These are phyloP conservation scores for Aphanocladium album DNA, from an alignment of 2,329 filamentous ascomycete genomes.

Conservation along the genomic window DNA sequence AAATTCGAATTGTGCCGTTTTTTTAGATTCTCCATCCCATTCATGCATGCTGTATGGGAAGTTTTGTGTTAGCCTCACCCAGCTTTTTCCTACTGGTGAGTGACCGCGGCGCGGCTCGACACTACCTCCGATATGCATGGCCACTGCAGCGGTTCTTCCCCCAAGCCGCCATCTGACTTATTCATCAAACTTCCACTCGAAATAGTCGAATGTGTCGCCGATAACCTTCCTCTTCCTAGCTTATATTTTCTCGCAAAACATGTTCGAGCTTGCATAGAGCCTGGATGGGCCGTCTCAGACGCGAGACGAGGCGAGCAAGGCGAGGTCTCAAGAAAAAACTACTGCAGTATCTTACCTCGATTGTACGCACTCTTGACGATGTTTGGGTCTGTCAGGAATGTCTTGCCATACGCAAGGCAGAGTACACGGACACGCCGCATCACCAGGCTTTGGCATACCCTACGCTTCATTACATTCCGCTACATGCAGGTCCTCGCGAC, in stretches of 20 bases:
- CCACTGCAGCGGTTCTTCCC: too few species aligned
- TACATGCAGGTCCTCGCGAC: not conserved
- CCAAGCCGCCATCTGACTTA: too few species aligned
- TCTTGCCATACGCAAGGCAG: not conserved
- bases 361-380: not conserved
- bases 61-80: too few species aligned
- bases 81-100: too few species aligned
- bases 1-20: too few species aligned
- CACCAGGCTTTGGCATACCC: not conserved
- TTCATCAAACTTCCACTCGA: not conserved
- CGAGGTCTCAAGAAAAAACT: not conserved
- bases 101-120: too few species aligned
- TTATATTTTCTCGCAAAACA: not conserved
- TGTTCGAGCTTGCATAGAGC: not conserved
- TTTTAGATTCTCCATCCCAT: too few species aligned
- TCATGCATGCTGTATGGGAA: too few species aligned
- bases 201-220: not conserved
- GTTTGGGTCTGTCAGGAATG: not conserved
- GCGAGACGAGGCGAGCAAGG: too few species aligned
- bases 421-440: not conserved
- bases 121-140: too few species aligned
- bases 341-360: not conserved
- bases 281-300: too few species aligned
- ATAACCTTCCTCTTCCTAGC: not conserved
- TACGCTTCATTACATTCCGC: not conserved